Percentiles rank a stretch among this genome's conserved stretches.
These are phyloP conservation scores for Euphorbia peplus DNA, from an alignment of 345 rosid species.

Conservation along the genomic window DNA sequence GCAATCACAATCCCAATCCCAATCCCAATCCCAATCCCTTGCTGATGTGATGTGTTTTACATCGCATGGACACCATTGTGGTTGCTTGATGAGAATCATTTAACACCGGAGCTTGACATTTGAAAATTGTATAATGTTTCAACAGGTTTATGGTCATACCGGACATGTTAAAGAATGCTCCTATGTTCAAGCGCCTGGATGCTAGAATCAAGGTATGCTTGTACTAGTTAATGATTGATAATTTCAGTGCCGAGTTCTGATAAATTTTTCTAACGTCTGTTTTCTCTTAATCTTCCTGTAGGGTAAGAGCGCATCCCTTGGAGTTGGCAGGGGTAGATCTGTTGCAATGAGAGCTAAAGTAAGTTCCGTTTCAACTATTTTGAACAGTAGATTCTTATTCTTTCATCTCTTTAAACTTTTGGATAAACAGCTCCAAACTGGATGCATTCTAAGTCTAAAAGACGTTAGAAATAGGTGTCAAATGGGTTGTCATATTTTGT, in stretches of 20 bases:
- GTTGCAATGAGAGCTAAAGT: conserved; percentile 88
- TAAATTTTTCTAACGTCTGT: conserved; percentile 5
- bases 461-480: no score
- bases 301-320: conserved; percentile 88
- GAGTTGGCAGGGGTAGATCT: conserved; percentile 93
- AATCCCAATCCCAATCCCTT: no score
- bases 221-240: conserved; percentile 5
- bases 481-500: no score
- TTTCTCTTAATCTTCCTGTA: conserved; percentile 30
- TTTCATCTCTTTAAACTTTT: neutral
- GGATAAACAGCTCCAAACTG: neutral
- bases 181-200: conserved; percentile 94
- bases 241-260: neutral
- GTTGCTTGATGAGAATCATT: no score
- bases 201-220: conserved; percentile 66
- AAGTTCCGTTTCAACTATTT: conserved; percentile 26
- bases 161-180: conserved; percentile 96
- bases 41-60: no score
- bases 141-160: conserved; percentile 98
- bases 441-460: no score
- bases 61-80: no score
- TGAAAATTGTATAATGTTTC: conserved; percentile 13
- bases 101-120: neutral
- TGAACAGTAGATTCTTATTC: neutral
- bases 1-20: no score